Evolutionary conservation across 805 yeast species (phyloP), one percentile per base, ranked within the genome.

Genomic region (Wickerhamomyces bovis): DNA sequence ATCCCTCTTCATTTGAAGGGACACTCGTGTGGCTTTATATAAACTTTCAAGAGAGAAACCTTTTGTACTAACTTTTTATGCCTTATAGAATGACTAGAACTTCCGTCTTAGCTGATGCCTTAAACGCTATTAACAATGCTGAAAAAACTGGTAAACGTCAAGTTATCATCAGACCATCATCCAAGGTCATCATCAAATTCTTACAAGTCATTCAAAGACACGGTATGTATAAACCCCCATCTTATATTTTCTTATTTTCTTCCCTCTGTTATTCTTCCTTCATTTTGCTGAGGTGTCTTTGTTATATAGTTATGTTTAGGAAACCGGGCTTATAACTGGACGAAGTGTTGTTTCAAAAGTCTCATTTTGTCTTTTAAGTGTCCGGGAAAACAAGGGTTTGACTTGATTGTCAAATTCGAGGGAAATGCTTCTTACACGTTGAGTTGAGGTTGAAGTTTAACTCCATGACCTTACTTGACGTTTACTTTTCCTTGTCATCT

Each of bases 81-180:
- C 4, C 22, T 9, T 35, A 12, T 10, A 77, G 67, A 71, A 89
- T 90, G 97, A 88, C 97, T 73, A 89, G 97, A 81, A 81, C 97
- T 62, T 89, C 97, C 66, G 97, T 87, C 74, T 85, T 89, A 75
- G 96, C 96, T 70, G 97, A 89, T 80, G 97, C 97, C 70, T 84
- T 89, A 67, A 90, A 90, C 78, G 84, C 96, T 66, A 90, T 89
- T 76, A 89, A 89, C 92, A 89, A 90, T 76, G 97, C 97, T 77
- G 97, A 90, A 79, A 90, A 89, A 79, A 83, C 96, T 76, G 97
- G 97, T 76, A 90, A 89, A 82, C 86, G 97, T 78, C 97, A 89
- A 80, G 97, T 89, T 65, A 77, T 89, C 72, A 85, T 89, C 77
- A 87, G 97, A 83, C 97, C 97, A 59, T 89, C 97, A 45, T 89